phyloP scores from a whole-genome alignment of 768 basidiomycete genomes.

The Hemileccinum impolitum region DNA sequence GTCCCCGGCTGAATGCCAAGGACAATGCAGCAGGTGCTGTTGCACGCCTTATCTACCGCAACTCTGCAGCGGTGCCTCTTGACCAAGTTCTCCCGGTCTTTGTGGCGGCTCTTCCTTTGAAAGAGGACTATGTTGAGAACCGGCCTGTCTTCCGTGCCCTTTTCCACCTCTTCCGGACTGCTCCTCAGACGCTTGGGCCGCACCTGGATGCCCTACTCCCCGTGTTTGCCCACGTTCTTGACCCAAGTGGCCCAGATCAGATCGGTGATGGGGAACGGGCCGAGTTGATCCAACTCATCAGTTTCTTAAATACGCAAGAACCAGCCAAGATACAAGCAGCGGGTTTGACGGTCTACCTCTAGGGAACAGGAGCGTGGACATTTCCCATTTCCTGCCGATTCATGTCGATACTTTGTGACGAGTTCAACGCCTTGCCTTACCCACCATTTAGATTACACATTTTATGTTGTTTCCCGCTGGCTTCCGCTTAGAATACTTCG shows the following conservation, averaged over 20 bases:
- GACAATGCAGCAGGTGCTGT: slow-evolving; percentile 98
- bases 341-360: slow-evolving; percentile 58
- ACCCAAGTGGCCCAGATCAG: slow-evolving; percentile 71
- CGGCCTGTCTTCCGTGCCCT: slow-evolving; percentile 84
- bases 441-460: slow-evolving; percentile 16
- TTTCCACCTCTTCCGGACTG: slow-evolving; percentile 82
- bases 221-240: slow-evolving; percentile 80
- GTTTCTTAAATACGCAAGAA: slow-evolving; percentile 67
- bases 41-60: slow-evolving; percentile 80
- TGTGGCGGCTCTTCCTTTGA: slow-evolving; percentile 77
- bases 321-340: slow-evolving; percentile 80
- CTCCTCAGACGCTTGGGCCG: slow-evolving; percentile 64
- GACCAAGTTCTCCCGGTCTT: slow-evolving; percentile 89
- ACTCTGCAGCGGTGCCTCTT: slow-evolving; percentile 75
- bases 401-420: no score
- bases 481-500: slow-evolving; percentile 4
- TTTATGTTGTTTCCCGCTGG: no score
- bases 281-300: slow-evolving; percentile 72
- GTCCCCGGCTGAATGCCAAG: slow-evolving; percentile 74
- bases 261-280: slow-evolving; percentile 74
- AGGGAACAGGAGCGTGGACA: slow-evolving; percentile 17
- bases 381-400: no score
- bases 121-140: slow-evolving; percentile 89
- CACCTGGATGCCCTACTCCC: slow-evolving; percentile 76
- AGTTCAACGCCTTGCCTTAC: slow-evolving; percentile 13